These are phyloP conservation scores for Trebouxia gelatinosa DNA, from an alignment of 163 green algal species.

Conservation along the genomic window DNA sequence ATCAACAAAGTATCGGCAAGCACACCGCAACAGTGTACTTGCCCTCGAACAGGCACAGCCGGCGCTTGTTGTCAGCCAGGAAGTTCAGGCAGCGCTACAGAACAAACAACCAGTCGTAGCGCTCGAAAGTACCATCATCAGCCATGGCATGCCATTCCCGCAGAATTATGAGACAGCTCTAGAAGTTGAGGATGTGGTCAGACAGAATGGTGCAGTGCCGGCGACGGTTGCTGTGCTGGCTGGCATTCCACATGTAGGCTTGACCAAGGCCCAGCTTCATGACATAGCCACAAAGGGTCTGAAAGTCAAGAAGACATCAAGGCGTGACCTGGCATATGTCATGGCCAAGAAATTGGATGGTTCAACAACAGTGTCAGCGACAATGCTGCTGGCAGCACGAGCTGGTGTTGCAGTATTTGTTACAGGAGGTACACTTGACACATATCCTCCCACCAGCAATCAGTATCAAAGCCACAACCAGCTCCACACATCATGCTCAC, in stretches of 20 bases:
- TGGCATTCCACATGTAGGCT: conserved; percentile 66
- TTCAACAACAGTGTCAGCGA: conserved; percentile 95
- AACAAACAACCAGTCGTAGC: conserved; percentile 53
- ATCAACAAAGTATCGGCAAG: too few relatives aligned
- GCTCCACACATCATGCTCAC: too few relatives aligned
- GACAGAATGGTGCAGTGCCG: conserved; percentile 74
- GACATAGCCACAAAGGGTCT: conserved; percentile 47
- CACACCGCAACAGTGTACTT: not conserved
- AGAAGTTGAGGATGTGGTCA: conserved; percentile 71
- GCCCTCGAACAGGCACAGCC: not conserved
- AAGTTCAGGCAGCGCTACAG: conserved; percentile 76
- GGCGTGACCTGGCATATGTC: conserved; percentile 73
- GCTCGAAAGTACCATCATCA: conserved; percentile 66
- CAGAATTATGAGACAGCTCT: conserved; percentile 88
- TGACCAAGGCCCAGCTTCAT: conserved; percentile 73
- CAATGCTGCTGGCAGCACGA: conserved; percentile 84
- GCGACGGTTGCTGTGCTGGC: conserved; percentile 96
- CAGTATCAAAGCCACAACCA: too few relatives aligned
- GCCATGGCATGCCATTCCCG: conserved; percentile 88
- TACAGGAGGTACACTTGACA: conserved; percentile 54
- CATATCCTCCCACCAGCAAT: not conserved
- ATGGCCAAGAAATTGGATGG: conserved; percentile 70
- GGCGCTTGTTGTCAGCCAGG: conserved; percentile 36
- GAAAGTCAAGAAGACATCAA: conserved; percentile 73
- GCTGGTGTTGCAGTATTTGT: conserved; percentile 86